phyloP scores from a whole-genome alignment of 2,329 filamentous ascomycete genomes.

The Aspergillus proliferans region DNA sequence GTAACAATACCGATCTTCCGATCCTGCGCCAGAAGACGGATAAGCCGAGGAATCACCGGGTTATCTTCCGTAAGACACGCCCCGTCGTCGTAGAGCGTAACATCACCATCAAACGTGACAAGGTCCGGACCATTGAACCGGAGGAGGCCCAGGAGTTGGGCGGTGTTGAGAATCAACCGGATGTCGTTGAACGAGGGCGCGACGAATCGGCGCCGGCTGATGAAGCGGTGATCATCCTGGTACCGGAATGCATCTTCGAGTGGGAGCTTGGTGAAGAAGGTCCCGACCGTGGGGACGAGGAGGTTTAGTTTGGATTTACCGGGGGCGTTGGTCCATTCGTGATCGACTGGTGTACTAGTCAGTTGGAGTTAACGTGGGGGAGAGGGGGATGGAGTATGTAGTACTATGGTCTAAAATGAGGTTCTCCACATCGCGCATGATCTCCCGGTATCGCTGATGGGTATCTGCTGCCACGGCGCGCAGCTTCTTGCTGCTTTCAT shows the following conservation, averaged over 20 bases:
- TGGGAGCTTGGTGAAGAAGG: constrained; percentile 82
- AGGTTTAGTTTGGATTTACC: constrained; percentile 86
- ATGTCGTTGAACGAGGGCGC: constrained; percentile 97
- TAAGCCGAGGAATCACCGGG: constrained; percentile 64
- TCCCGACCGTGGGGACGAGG: constrained; percentile 83
- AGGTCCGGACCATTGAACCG: constrained; percentile 67
- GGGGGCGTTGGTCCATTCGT: constrained; percentile 59
- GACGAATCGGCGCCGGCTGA: constrained; percentile 86
- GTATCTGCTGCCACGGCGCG: constrained; percentile 71
- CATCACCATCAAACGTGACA: constrained; percentile 94
- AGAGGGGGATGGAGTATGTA: constrained; percentile 5
- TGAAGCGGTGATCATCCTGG: constrained; percentile 78
- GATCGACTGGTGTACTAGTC: constrained; percentile 50
- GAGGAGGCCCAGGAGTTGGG: constrained; percentile 87
- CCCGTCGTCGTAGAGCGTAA: constrained; percentile 91
- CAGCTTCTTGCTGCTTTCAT: constrained; percentile 58
- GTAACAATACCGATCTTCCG: constrained; percentile 93
- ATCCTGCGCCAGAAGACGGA: constrained; percentile 67
- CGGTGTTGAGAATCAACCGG: constrained; percentile 85
- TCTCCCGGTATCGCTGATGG: constrained; percentile 85
- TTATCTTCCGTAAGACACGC: constrained; percentile 68
- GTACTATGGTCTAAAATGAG: constrained; percentile 88
- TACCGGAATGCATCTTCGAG: constrained; percentile 86
- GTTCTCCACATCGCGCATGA: constrained; percentile 85
- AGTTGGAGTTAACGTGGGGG: constrained; percentile 1